Evolutionary conservation across 306 rosid genomes (phyloP).

Genomic region (Gillenia trifoliata): DNA sequence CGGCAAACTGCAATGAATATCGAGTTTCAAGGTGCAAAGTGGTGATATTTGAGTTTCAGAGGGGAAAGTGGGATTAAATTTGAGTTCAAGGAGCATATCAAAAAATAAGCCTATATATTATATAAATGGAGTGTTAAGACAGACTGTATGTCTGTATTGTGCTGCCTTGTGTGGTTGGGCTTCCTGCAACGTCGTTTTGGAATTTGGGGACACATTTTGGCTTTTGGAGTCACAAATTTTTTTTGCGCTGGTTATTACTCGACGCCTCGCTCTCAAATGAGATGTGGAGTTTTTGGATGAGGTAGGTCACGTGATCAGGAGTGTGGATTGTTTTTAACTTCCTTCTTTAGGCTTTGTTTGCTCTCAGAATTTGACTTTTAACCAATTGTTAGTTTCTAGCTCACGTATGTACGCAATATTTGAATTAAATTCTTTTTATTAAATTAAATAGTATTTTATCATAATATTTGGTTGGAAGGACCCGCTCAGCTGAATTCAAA

Average conservation of each 20-base stretch:
- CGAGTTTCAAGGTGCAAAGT: too few species aligned
- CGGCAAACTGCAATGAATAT: too few species aligned
- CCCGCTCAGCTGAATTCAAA: not conserved
- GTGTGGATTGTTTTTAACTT: conserved; percentile 12
- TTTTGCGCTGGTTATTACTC: conserved; percentile 44
- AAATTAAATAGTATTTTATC: too few species aligned
- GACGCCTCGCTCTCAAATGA: conserved; percentile 55
- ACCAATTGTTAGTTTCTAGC: not conserved
- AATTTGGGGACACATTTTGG: conserved; percentile 15
- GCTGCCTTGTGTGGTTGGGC: not conserved
- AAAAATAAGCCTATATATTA: too few species aligned
- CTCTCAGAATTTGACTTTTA: not conserved
- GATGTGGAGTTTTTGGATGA: conserved; percentile 7
- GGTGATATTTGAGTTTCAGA: too few species aligned
- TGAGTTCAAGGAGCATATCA: too few species aligned
- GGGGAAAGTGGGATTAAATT: too few species aligned
- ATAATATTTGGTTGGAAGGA: not conserved
- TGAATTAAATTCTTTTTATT: too few species aligned
- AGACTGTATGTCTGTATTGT: not conserved
- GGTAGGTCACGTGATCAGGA: conserved; percentile 32
- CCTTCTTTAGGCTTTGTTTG: not conserved
- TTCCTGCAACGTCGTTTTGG: conserved; percentile 43
- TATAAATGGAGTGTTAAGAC: too few species aligned
- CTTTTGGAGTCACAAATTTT: conserved; percentile 36
- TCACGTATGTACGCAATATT: not conserved